phyloP scores from a whole-genome alignment of 176 grass and related monocot genomes.

The Puccinellia tenuiflora region DNA sequence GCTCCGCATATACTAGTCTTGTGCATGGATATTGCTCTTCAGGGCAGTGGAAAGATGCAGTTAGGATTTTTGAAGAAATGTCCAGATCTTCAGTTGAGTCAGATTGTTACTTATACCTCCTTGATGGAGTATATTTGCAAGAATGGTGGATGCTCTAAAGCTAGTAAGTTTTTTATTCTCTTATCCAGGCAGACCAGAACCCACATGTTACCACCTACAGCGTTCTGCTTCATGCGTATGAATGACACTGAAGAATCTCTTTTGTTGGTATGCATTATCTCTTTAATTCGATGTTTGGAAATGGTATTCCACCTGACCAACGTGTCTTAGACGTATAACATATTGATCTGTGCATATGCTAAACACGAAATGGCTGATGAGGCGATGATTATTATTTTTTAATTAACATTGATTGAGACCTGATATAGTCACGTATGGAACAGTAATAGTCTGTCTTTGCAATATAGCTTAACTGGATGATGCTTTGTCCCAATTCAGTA shows the following conservation, averaged over 20 bases:
- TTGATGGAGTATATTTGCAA: slow-evolving; percentile 15
- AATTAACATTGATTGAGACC: neutral
- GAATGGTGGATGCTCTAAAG: neutral
- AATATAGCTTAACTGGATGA: neutral
- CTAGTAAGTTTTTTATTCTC: neutral
- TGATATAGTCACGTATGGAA: neutral
- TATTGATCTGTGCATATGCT: neutral
- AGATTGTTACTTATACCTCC: neutral
- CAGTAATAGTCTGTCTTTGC: neutral
- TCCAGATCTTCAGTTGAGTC: neutral
- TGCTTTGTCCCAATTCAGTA: slow-evolving; percentile 8
- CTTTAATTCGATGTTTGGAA: neutral
- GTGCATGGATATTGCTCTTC: neutral
- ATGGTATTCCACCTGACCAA: neutral
- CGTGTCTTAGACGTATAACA: neutral
- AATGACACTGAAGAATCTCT: neutral
- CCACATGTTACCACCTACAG: neutral
- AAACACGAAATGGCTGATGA: neutral
- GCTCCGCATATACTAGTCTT: neutral
- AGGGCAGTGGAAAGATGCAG: neutral
- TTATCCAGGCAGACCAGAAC: slow-evolving; percentile 1
- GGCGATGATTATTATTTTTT: neutral
- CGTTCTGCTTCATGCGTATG: slow-evolving; percentile 12
- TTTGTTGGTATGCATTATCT: neutral
- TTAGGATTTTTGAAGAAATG: neutral